A percentile compares a stretch with the other conserved stretches of the same genome.
Conservation (phyloP, 208 protist species). For the Trypanosoma boissoni region DNA sequence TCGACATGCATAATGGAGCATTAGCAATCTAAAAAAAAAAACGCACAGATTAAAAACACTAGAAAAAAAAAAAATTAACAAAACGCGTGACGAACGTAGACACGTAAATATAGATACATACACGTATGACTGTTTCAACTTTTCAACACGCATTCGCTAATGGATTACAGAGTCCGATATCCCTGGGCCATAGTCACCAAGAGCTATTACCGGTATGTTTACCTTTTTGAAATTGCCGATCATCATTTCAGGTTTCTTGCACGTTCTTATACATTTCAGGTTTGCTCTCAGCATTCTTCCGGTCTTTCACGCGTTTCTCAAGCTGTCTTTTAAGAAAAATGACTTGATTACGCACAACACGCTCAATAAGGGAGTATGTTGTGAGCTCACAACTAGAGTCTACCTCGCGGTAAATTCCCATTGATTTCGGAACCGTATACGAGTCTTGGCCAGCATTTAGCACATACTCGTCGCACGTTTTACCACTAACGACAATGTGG, state of each 20-base stretch:
- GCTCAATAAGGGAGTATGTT: slow-evolving; percentile 76
- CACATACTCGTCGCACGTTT: slow-evolving; percentile 33
- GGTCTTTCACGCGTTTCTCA: slow-evolving; percentile 71
- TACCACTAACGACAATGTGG: slow-evolving; percentile 85
- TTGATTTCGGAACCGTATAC: slow-evolving; percentile 68
- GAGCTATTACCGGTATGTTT: no score
- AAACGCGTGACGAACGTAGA: no score
- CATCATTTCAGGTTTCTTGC: slow-evolving; percentile 45
- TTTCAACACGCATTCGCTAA: no score
- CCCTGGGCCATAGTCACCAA: no score
- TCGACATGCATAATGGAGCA: slow-evolving; percentile 1
- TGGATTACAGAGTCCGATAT: no score
- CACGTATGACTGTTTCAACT: no score
- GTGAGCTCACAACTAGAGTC: slow-evolving; percentile 59
- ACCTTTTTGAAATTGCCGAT: no score
- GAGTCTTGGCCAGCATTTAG: slow-evolving; percentile 10
- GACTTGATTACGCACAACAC: slow-evolving; percentile 69
- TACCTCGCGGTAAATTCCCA: slow-evolving; percentile 84
- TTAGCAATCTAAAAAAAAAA: slow-evolving; percentile 7
- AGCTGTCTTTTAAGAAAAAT: slow-evolving; percentile 71
- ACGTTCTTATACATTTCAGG: slow-evolving; percentile 72
- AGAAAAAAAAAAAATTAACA: no score
- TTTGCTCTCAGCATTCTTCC: slow-evolving; percentile 39
- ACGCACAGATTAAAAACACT: neutral
- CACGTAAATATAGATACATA: no score